Percentiles rank a stretch among this genome's conserved stretches.
phyloP scores from a whole-genome alignment of 2,329 filamentous ascomycete genomes.

The Fusarium temperatum region DNA sequence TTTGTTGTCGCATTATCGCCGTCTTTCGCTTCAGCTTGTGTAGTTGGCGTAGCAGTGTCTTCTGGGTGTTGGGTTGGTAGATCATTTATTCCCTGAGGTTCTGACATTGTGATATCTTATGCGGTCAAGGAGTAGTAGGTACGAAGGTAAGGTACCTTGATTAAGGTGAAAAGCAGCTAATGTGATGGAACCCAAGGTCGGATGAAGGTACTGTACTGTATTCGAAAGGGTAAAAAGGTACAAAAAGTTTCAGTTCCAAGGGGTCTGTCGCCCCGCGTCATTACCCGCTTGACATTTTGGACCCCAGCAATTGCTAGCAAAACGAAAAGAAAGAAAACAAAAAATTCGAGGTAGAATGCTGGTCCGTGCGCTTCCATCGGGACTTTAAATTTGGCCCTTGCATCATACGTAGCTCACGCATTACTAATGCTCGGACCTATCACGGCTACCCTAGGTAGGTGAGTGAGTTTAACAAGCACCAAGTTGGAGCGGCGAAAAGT shows the following conservation, averaged over 20 bases:
- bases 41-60: not conserved
- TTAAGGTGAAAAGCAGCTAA: not conserved
- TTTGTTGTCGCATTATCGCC: not conserved
- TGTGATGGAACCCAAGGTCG: no score
- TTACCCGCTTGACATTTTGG: conserved; percentile 10
- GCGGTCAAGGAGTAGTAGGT: not conserved
- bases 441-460: conserved; percentile 13
- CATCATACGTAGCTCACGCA: conserved; percentile 44
- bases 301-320: conserved; percentile 2
- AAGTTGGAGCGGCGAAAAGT: conserved; percentile 43
- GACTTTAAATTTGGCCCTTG: conserved; percentile 30
- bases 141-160: not conserved
- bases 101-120: conserved; percentile 22
- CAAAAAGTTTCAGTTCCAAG: conserved; percentile 3
- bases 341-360: not conserved
- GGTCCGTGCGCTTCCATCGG: conserved; percentile 15
- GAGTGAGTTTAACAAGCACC: conserved; percentile 8
- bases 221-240: conserved; percentile 1
- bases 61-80: not conserved
- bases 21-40: not conserved
- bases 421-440: conserved; percentile 48
- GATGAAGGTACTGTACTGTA: not conserved
- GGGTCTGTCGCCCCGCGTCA: conserved; percentile 31
- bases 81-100: conserved; percentile 3
- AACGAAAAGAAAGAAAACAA: not conserved